phyloP scores from a whole-genome alignment of 2,329 filamentous ascomycete genomes.

The Trichoderma koningii region DNA sequence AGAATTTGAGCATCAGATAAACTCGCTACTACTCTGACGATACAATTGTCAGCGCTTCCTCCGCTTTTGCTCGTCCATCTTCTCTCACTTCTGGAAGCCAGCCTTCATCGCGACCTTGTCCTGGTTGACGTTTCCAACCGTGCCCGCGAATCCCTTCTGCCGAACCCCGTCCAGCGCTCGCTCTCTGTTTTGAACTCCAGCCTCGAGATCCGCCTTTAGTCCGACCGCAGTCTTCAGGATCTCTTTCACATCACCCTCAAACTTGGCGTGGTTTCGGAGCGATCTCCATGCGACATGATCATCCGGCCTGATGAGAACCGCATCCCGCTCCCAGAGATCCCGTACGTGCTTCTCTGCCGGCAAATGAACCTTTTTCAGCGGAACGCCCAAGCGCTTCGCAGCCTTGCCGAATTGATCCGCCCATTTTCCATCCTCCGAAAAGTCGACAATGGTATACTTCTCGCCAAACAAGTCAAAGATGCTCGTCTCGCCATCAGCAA shows the following conservation, averaged over 20 bases:
- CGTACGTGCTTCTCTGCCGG: constrained; percentile 1
- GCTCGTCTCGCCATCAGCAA: constrained; percentile 15
- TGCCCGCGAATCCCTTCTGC: constrained; percentile 1
- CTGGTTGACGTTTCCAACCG: constrained; percentile 7
- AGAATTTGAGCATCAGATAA: background rate
- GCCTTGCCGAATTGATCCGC: background rate
- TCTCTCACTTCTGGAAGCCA: background rate
- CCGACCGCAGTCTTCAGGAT: constrained; percentile 1
- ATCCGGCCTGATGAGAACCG: constrained; percentile 1
- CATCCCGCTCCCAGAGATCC: background rate
- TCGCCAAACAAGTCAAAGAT: constrained; percentile 19
- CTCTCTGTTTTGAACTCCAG: background rate
- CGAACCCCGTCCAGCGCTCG: background rate
- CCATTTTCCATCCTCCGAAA: constrained; percentile 1
- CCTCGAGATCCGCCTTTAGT: background rate
- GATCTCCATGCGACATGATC: constrained; percentile 9
- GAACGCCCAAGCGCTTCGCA: background rate
- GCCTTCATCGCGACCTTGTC: constrained; percentile 13
- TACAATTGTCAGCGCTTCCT: no score
- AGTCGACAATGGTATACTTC: constrained; percentile 13
- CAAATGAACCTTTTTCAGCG: background rate
- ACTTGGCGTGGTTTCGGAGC: background rate
- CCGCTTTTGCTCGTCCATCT: background rate
- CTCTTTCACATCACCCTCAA: background rate
- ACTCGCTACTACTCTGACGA: no score